A percentile compares a stretch with the other conserved stretches of the same genome.
phyloP scores from a whole-genome alignment of 129 eudicot species.

The Heracleum sosnowskyi region DNA sequence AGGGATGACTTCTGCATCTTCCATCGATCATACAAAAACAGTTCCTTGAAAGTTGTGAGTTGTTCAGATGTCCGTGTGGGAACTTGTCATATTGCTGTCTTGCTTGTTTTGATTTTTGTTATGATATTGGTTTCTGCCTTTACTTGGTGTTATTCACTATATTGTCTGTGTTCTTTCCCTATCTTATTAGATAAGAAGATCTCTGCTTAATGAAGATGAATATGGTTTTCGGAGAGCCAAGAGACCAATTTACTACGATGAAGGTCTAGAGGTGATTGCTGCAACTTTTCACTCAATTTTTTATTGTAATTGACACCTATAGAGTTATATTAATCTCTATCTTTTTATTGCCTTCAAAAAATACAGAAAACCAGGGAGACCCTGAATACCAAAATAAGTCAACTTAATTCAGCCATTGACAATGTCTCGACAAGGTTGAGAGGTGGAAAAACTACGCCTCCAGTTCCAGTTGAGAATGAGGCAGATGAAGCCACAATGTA shows the following conservation, averaged over 20 bases:
- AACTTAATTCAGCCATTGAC: conserved; percentile 89
- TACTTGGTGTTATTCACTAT: neutral
- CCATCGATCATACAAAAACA: neutral
- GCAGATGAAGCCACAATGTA: conserved; percentile 58
- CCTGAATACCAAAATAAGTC: conserved; percentile 66
- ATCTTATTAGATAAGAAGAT: conserved; percentile 53
- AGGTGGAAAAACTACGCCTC: conserved; percentile 57
- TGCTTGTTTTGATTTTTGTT: neutral
- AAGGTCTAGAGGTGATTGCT: conserved; percentile 64
- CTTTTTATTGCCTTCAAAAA: conserved; percentile 1
- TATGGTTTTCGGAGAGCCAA: conserved; percentile 79
- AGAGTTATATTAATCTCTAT: neutral
- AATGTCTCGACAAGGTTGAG: conserved; percentile 69
- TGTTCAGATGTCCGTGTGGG: neutral
- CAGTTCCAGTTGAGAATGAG: conserved; percentile 55
- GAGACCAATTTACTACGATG: conserved; percentile 69
- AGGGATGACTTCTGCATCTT: neutral
- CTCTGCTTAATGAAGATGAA: conserved; percentile 79
- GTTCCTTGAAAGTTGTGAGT: neutral
- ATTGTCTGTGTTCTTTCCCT: neutral
- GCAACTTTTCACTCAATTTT: neutral
- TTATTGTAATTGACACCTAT: neutral
- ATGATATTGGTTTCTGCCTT: neutral
- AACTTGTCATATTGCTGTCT: neutral
- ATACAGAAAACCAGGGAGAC: conserved; percentile 71